phyloP scores from a whole-genome alignment of 352 stramenopile species.

The Phytophthora podocarpi region DNA sequence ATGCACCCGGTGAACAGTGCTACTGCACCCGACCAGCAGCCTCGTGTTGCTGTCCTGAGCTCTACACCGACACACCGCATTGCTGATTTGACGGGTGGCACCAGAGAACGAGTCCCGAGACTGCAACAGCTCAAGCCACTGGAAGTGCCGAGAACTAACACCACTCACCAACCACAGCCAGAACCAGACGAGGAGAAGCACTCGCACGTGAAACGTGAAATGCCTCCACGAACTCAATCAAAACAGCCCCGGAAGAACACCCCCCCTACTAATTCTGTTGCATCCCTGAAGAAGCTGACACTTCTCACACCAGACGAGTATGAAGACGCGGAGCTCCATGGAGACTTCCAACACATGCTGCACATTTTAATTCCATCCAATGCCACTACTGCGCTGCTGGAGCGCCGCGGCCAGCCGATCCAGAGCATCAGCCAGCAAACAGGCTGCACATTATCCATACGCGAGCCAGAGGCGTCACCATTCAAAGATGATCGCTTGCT shows the following conservation, averaged over 20 bases:
- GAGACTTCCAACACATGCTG: conserved; percentile 58
- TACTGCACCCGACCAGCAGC: too few relatives aligned
- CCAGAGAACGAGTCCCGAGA: background rate
- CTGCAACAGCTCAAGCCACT: conserved; percentile 27
- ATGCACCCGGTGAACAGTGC: background rate
- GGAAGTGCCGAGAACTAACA: conserved; percentile 11
- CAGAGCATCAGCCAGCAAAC: conserved; percentile 51
- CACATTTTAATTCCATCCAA: conserved; percentile 71
- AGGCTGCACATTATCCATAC: conserved; percentile 62
- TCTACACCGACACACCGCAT: conserved; percentile 13
- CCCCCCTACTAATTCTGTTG: background rate
- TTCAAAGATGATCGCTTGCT: conserved; percentile 63
- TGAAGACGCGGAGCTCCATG: conserved; percentile 59
- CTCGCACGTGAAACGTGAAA: conserved; percentile 1
- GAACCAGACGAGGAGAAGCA: conserved; percentile 8
- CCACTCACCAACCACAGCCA: background rate
- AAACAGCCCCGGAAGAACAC: conserved; percentile 9
- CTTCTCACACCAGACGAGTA: conserved; percentile 49
- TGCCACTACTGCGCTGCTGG: conserved; percentile 55
- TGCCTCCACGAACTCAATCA: conserved; percentile 1
- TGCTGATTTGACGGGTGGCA: conserved; percentile 10
- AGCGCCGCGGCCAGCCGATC: conserved; percentile 53
- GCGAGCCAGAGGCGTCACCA: conserved; percentile 41
- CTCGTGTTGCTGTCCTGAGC: conserved; percentile 21
- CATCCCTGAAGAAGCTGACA: conserved; percentile 19